Base-by-base conservation (phyloP, 257 asterid species). In the Solanum lycopersicoides region DNA sequence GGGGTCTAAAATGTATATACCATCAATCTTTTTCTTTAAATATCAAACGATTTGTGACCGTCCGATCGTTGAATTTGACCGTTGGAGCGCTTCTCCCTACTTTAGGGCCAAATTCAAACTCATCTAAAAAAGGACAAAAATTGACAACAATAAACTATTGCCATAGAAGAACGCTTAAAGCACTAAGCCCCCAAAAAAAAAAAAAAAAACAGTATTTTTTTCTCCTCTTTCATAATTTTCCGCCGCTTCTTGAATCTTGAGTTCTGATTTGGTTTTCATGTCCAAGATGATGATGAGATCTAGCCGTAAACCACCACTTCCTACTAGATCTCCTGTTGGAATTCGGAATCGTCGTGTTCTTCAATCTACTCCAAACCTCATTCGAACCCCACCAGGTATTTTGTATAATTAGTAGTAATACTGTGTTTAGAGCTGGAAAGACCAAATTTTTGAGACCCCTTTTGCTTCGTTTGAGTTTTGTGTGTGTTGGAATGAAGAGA, bases 271-370 rank as follows among this genome's bases (percentile, higher is more conserved):
- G 42, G 45, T 28, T 50, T 83, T 63, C 34, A 80, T 88, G 91
- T 88, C 89, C 12, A 89, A 83, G 88, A 79, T 79, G 84, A 92
- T 93, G 98, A 69, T 94, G 90, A 90, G 98, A 87, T 91, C 97
- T 35, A 91, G 86, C 66, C 94, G 92, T 23, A 97, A 93, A 75
- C 99, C 99, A 1, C 99, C 99, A 32, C 98, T 95, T 9, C 93
- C 97, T 4, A 92, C 97, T 4, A 92, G 98, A 92, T 95, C 99
- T 76, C 99, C 98, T 41, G 90, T 95, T 37, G 91, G 97, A 34
- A 94, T 91, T 82, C 96, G 98, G 3, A 72, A 96, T 60, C 94
- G 96, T 44, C 94, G 94, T 18, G 88, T 88, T 34, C 95, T 93
- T 87, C 97, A 91, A 83, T 91, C 98, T 39, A 86, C 91, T 15